These are phyloP conservation scores for Rubia balearica DNA, from an alignment of 305 asterid genomes.

Conservation along the genomic window DNA sequence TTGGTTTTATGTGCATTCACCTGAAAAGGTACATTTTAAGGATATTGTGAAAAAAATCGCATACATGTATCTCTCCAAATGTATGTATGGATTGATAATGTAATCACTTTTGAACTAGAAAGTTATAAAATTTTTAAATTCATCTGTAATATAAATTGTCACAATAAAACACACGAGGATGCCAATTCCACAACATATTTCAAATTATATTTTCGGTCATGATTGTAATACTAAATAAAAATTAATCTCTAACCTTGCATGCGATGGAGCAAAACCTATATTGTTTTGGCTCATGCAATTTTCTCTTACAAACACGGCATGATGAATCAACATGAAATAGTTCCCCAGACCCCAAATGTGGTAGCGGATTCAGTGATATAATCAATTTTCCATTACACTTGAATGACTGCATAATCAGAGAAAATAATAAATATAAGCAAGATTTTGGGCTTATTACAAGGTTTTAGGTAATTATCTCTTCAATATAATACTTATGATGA, in stretches of 20 bases:
- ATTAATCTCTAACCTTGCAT: neutral
- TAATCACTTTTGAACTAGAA: no score
- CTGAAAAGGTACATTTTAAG: neutral
- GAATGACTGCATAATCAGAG: neutral
- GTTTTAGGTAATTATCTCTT: no score
- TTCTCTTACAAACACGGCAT: conserved; percentile 3
- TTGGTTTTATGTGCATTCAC: neutral
- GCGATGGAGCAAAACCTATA: neutral
- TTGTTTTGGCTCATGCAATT: neutral
- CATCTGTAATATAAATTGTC: no score
- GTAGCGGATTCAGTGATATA: neutral
- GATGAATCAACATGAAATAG: neutral
- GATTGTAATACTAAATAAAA: no score
- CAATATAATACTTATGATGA: no score
- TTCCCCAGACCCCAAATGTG: neutral
- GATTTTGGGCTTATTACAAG: no score
- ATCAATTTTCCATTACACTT: conserved; percentile 2
- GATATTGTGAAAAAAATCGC: neutral
- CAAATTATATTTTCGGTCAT: neutral
- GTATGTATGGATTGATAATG: no score
- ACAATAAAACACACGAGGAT: no score
- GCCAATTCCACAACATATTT: neutral
- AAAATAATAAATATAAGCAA: neutral
- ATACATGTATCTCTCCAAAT: no score
- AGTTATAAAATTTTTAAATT: no score